phyloP scores from a whole-genome alignment of 1,284 basidiomycete species.

The Apiotrichum montevideense region DNA sequence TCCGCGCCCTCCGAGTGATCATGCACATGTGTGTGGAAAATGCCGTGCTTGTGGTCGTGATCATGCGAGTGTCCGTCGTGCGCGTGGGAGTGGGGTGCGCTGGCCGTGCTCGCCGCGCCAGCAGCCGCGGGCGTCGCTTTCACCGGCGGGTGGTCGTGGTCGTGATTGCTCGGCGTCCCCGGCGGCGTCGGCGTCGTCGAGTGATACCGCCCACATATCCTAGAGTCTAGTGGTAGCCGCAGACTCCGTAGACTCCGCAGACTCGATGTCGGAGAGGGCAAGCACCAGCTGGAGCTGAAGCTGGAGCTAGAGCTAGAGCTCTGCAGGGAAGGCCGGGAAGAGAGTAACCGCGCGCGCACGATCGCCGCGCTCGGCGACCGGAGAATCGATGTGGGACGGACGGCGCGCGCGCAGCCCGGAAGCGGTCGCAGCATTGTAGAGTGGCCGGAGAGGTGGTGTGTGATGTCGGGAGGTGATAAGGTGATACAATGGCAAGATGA shows the following conservation, averaged over 20 bases:
- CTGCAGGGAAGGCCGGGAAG: too few relatives aligned
- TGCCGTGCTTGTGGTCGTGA: conserved; percentile 59
- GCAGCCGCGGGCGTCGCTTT: too few relatives aligned
- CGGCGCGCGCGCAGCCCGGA: neutral
- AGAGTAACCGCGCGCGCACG: neutral
- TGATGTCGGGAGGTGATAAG: too few relatives aligned
- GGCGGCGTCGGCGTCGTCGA: neutral
- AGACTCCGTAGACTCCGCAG: too few relatives aligned
- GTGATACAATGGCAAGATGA: neutral
- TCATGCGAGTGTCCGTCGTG: conserved; percentile 30
- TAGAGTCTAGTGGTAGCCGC: too few relatives aligned
- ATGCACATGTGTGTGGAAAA: conserved; percentile 50
- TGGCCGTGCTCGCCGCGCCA: too few relatives aligned
- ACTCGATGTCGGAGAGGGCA: too few relatives aligned
- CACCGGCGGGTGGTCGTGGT: neutral
- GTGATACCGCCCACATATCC: neutral
- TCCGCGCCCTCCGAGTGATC: conserved; percentile 62
- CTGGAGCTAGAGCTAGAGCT: too few relatives aligned
- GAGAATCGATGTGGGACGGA: neutral
- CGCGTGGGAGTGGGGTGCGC: neutral
- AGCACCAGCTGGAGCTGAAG: too few relatives aligned
- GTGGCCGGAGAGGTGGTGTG: neutral
- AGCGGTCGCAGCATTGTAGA: neutral
- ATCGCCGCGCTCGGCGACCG: neutral
- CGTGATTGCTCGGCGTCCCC: neutral